Evolutionary conservation across 1,284 basidiomycete genomes (phyloP), one percentile per base, ranked within the genome.

Genomic region (Caloboletus firmus): DNA sequence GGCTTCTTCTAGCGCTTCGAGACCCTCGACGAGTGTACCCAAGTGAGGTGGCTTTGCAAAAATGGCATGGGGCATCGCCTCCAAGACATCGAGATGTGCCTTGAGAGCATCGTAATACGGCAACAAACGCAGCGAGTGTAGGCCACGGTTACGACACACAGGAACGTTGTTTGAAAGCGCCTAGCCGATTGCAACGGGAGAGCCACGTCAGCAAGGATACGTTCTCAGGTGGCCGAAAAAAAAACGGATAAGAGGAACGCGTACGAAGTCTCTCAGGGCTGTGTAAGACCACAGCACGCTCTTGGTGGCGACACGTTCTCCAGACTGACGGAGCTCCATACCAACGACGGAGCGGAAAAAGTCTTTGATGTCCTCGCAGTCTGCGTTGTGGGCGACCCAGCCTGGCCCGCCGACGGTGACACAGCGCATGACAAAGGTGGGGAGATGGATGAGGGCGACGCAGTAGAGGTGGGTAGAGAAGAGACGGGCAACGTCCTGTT

Each of bases 251-350:
- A 2, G 37, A 3, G 36, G 18, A 15, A 52, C 31, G 57, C 63
- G 64, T 70, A 87, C 85, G 63, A 88, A 88, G 70, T 88, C 82
- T 53, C 86, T 72, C 24, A 88, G 71, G 32, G 84, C 85, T 2
- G 85, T 88, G 69, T 88, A 88, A 2, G 83, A 85, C 85, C 85
- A 88, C 50, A 88, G 70, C 11, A 87, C 82, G 62, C 84, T 86
- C 75, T 87, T 88, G 11, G 86, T 87, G 15, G 86, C 86, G 20
- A 87, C 84, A 26, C 85, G 77, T 59, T 88, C 85, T 13, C 85
- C 85, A 0, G 84, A 84, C 66, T 88, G 82, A 24, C 85, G 76
- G 68, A 88, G 76, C 64, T 88, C 86, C 85, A 88, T 87, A 52
- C 79, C 77, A 56, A 88, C 79, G 45, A 77, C 78, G 2, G 80